Evolutionary conservation across 176 grass and related monocot species (phyloP), one percentile per base, ranked within the genome.

Genomic region (Pharus latifolius): DNA sequence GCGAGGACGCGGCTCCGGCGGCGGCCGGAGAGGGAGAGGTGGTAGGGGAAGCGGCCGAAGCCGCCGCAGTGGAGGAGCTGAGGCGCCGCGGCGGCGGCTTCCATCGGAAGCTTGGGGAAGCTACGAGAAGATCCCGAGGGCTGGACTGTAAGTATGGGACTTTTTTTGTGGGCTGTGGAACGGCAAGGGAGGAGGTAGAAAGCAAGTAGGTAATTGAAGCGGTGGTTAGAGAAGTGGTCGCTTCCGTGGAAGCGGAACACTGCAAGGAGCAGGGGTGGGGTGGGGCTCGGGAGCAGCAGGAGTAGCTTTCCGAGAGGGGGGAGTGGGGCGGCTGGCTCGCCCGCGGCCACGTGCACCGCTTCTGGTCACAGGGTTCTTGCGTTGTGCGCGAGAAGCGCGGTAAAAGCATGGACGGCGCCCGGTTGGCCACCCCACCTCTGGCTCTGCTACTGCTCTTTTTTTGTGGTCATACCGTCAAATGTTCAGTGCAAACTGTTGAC

Each of bases 11-110:
- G 78, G 56, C 25, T 26, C 38, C 27, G 30, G 22, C 61, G 64
- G 69, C 49, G 69, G 13, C 76, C 51, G 48, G 56, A 45, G 12
- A 72, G 59, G 16, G 74, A 34, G 43, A 76, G 25, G 22, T 25
- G 17, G 31, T 60, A 49, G 72, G 85, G 43, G 22, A 52, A 32
- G 70, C 83, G 69, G 75, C 35, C 64, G 49, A 97, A 87, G 6
- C 80, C 72, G 22, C 94, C 83, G 74, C 87, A 88, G 61, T 77
- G 78, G 51, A 93, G 82, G 57, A 98, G 81, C 38, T 72, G 94
- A 60, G 87, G 56, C 78, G 77, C 66, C 17, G 88, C 13, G 46
- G 65, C 45, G 24, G 81, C 46, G 11, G 83, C 65, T 77, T 92
- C 94, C 94, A 93, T 93, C 27, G 77, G 10, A 28, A 67, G 60